Conservation (phyloP, 2,329 filamentous ascomycete species). For the Myriangium duriaei region DNA sequence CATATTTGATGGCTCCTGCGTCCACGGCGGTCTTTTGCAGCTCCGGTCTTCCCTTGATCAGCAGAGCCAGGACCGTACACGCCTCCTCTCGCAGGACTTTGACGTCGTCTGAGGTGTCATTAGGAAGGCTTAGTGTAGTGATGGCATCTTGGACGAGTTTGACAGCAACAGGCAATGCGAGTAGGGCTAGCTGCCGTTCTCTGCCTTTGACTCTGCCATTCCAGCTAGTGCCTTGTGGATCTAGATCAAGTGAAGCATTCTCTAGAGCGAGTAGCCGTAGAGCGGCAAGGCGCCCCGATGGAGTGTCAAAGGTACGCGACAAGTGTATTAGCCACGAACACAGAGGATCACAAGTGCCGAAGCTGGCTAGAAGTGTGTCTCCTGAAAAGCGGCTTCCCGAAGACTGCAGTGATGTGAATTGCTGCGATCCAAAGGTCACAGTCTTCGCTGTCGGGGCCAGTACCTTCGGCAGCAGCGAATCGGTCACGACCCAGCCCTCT, state of each 20-base stretch:
- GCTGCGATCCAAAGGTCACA: conserved; percentile 9
- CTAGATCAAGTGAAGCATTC: conserved; percentile 22
- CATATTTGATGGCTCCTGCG: conserved; percentile 46
- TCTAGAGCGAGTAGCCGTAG: conserved; percentile 28
- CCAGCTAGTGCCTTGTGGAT: conserved; percentile 22
- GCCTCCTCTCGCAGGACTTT: conserved; percentile 53
- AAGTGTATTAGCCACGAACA: conserved; percentile 36
- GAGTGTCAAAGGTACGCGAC: conserved; percentile 28
- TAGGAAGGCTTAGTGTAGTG: conserved; percentile 1
- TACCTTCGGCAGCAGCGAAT: conserved; percentile 12
- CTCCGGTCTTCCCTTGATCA: conserved; percentile 65
- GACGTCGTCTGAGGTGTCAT: conserved; percentile 25
- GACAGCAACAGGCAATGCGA: conserved; percentile 37
- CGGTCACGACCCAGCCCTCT: conserved; percentile 3
- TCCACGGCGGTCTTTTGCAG: conserved; percentile 77
- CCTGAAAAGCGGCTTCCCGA: conserved; percentile 5
- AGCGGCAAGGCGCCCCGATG: conserved; percentile 28
- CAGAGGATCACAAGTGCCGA: conserved; percentile 35
- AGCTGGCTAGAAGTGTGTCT: conserved; percentile 16
- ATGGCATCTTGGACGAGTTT: conserved; percentile 32
- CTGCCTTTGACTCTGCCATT: conserved; percentile 26
- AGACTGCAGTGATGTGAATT: conserved; percentile 11
- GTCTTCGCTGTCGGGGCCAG: conserved; percentile 11
- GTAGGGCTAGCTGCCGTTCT: conserved; percentile 30
- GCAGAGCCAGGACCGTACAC: conserved; percentile 61